A percentile compares a stretch with the other conserved stretches of the same genome.
phyloP scores from a whole-genome alignment of 805 yeast species.

The Pichia cephalocereana region DNA sequence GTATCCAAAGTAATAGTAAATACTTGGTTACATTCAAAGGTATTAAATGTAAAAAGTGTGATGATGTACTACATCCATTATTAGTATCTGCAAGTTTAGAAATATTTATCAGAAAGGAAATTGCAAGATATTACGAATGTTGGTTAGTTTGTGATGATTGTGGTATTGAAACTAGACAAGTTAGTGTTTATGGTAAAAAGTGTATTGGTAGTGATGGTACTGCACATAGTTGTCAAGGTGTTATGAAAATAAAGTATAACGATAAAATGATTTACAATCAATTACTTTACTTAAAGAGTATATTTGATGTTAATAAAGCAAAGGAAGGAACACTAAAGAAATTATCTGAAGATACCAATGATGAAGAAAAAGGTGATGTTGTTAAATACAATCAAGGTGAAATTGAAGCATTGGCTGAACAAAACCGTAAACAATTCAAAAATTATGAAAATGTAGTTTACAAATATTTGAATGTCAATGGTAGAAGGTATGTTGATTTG shows the following conservation, averaged over 20 bases:
- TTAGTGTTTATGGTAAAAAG: constrained; percentile 81
- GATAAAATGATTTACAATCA: constrained; percentile 84
- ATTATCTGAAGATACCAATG: constrained; percentile 24
- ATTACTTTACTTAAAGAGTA: constrained; percentile 62
- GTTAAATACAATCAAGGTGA: constrained; percentile 36
- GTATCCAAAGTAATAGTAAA: constrained; percentile 55
- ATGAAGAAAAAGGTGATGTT: constrained; percentile 1
- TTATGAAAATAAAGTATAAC: constrained; percentile 65
- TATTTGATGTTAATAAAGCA: constrained; percentile 78
- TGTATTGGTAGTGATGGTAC: constrained; percentile 62
- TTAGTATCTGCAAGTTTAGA: constrained; percentile 69
- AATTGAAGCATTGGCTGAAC: constrained; percentile 68
- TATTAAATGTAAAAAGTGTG: constrained; percentile 58
- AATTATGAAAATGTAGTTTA: constrained; percentile 49
- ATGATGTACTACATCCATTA: constrained; percentile 38
- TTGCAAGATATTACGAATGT: constrained; percentile 76
- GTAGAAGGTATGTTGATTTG: constrained; percentile 85
- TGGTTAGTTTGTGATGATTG: constrained; percentile 88
- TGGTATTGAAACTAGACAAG: constrained; percentile 69
- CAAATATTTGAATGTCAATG: constrained; percentile 71
- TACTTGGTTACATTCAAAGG: constrained; percentile 63
- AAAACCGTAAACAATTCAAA: constrained; percentile 56
- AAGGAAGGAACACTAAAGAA: constrained; percentile 50
- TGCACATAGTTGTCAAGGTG: constrained; percentile 65
- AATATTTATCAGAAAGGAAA: constrained; percentile 54